These are phyloP conservation scores for Echium plantagineum DNA, from an alignment of 257 asterid species.

Conservation along the genomic window DNA sequence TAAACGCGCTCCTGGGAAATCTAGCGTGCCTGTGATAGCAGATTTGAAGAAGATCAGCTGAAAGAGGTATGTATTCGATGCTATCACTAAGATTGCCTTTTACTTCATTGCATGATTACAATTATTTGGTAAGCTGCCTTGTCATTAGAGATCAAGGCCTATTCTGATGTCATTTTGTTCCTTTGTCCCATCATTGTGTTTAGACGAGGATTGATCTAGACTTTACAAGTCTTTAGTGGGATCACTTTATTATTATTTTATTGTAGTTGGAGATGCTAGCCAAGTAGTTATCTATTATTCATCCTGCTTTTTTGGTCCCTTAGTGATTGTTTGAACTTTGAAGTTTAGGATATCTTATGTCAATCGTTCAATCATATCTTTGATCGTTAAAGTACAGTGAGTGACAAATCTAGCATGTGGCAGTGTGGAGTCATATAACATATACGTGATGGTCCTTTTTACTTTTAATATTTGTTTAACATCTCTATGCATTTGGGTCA, in stretches of 20 bases:
- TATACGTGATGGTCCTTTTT: not conserved
- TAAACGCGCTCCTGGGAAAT: conserved; percentile 43
- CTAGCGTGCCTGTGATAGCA: conserved; percentile 54
- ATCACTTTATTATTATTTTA: too few species aligned
- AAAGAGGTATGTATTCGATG: conserved; percentile 47
- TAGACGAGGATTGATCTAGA: not conserved
- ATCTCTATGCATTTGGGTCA: too few species aligned
- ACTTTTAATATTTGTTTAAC: too few species aligned
- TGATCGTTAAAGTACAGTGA: not conserved
- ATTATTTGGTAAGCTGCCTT: not conserved
- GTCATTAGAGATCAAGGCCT: not conserved
- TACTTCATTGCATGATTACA: not conserved
- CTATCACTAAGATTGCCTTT: not conserved
- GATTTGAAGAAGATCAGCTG: conserved; percentile 69
- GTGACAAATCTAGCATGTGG: not conserved
- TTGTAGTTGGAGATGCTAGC: too few species aligned
- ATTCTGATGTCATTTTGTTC: not conserved
- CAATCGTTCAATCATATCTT: not conserved
- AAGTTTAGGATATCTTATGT: not conserved
- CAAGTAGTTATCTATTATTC: too few species aligned
- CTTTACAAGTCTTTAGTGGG: not conserved
- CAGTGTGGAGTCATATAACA: not conserved
- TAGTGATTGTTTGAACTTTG: not conserved
- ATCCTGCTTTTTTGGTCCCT: not conserved
- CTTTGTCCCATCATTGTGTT: not conserved